Evolutionary conservation across 106 monocot genomes (phyloP), one percentile per base, ranked within the genome.

Genomic region (Gastrodia elata): DNA sequence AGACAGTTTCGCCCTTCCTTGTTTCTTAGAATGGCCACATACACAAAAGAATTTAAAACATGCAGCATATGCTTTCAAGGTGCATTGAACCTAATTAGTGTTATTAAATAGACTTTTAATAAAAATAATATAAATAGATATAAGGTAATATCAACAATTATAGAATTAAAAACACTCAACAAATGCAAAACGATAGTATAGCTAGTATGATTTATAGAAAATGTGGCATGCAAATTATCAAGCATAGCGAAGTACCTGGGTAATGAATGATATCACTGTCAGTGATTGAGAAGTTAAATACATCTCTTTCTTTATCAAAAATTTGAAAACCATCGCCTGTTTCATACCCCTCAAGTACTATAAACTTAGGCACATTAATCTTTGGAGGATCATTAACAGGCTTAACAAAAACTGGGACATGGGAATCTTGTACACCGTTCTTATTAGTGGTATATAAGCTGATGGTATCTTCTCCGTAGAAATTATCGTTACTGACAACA

Each of bases 301-400:
- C 22, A 75, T 89, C 85, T 71, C 58, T 82, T 75, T 85, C 73
- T 71, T 82, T 85, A 46, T 85, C 82, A 77, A 84, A 92, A 59
- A 96, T 82, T 77, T 82, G 85, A 59, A 89, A 16, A 40, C 82
- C 80, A 38, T 86, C 80, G 41, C 26, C 67, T 42, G 74, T 68
- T 70, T 87, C 76, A 34, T 83, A 83, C 74, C 15, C 71, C 72
- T 72, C 80, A 39, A 92, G 79, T 13, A 73, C 41, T 80, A 96
- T 79, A 61, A 86, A 86, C 20, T 81, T 76, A 13, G 95, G 95
- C 26, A 78, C 83, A 68, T 76, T 13, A 57, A 96, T 83, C 55
- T 84, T 75, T 64, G 95, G 89, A 71, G 87, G 85, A 81, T 96
- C 89, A 76, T 92, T 96, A 28, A 86, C 75, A 64, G 95, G 92